A percentile compares a stretch with the other conserved stretches of the same genome.
These are phyloP conservation scores for Phytophthora citricola DNA, from an alignment of 352 stramenopile genomes.

Conservation along the genomic window DNA sequence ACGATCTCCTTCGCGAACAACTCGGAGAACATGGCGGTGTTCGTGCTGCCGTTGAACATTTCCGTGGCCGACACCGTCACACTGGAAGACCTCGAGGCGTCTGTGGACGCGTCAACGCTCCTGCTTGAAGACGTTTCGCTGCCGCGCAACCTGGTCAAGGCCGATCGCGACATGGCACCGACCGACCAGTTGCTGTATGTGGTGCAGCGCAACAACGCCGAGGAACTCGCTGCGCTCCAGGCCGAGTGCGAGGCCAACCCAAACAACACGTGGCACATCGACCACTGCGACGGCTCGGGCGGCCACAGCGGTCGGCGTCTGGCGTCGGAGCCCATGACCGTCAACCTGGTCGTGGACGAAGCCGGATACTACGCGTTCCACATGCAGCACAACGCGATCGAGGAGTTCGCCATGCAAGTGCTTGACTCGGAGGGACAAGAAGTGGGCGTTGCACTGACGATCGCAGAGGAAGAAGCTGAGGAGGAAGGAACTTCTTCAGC, in stretches of 20 bases:
- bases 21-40: constrained; percentile 53
- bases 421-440: constrained; percentile 25
- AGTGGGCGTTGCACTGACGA: constrained; percentile 14
- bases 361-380: constrained; percentile 48
- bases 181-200: constrained; percentile 52
- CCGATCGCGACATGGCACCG: constrained; percentile 45
- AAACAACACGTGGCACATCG: constrained; percentile 55
- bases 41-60: constrained; percentile 46
- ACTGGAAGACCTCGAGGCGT: constrained; percentile 34
- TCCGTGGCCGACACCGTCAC: constrained; percentile 18
- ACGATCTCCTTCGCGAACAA: constrained; percentile 49
- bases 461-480: constrained; percentile 34
- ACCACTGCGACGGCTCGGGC: constrained; percentile 51
- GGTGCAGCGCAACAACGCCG: constrained; percentile 55
- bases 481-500: constrained; percentile 16
- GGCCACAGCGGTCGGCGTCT: constrained; percentile 38
- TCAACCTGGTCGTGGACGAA: constrained; percentile 50
- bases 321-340: constrained; percentile 37
- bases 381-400: constrained; percentile 58
- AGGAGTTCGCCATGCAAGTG: constrained; percentile 53
- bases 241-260: constrained; percentile 46
- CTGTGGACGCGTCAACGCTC: constrained; percentile 23
- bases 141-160: constrained; percentile 51
- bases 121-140: constrained; percentile 51
- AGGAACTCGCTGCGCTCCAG: constrained; percentile 42